Conservation (phyloP, 208 protist species). For the Wallacemonas sp. region DNA sequence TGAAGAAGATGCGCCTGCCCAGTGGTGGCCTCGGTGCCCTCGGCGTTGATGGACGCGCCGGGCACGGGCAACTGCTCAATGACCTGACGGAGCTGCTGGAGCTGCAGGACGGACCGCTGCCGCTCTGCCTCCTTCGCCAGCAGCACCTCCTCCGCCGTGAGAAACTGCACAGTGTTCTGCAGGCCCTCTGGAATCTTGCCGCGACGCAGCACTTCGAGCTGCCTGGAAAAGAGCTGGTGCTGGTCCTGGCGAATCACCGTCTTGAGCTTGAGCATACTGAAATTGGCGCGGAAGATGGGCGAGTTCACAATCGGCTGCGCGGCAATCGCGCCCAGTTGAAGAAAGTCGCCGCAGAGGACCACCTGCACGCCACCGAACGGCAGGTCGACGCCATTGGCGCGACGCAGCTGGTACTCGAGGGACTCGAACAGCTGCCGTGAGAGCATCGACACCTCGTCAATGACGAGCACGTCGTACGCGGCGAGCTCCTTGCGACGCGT, state of each 20-base stretch:
- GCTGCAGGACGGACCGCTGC: slow-evolving; percentile 26
- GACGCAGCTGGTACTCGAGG: slow-evolving; percentile 75
- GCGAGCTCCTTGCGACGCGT: slow-evolving; percentile 62
- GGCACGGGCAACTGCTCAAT: slow-evolving; percentile 6
- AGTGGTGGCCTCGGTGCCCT: too few species aligned
- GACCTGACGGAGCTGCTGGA: slow-evolving; percentile 29
- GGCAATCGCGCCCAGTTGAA: slow-evolving; percentile 85
- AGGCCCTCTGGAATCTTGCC: slow-evolving; percentile 69
- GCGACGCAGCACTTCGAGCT: slow-evolving; percentile 76
- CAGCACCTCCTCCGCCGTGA: slow-evolving; percentile 28
- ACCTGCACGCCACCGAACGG: slow-evolving; percentile 93
- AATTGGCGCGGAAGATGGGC: slow-evolving; percentile 70
- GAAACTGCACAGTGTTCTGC: slow-evolving; percentile 58
- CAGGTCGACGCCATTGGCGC: slow-evolving; percentile 73
- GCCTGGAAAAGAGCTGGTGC: slow-evolving; percentile 50
- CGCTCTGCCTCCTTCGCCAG: slow-evolving; percentile 24
- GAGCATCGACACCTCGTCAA: slow-evolving; percentile 94
- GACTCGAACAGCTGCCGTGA: slow-evolving; percentile 78
- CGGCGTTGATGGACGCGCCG: too few species aligned
- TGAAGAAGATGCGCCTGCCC: too few species aligned
- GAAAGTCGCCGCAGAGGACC: slow-evolving; percentile 92
- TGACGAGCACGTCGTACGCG: slow-evolving; percentile 89
- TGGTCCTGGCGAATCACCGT: slow-evolving; percentile 59
- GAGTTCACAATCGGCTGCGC: slow-evolving; percentile 65
- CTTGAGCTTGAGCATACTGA: slow-evolving; percentile 82